A percentile compares a stretch with the other conserved stretches of the same genome.
phyloP scores from a whole-genome alignment of 192 early-diverging fungal genomes.

The Backusella luteola region DNA sequence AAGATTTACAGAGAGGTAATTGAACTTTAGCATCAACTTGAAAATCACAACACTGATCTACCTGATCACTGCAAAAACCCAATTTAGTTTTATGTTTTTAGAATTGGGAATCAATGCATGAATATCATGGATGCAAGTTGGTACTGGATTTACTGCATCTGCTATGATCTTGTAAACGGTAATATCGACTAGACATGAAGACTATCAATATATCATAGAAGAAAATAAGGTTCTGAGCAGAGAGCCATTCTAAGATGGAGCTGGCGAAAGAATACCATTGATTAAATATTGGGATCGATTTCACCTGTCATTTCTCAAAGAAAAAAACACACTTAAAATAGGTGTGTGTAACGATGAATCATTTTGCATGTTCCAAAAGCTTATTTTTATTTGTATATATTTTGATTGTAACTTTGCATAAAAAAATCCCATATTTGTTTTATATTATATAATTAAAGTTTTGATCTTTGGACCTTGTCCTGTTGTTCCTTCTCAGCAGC shows the following conservation, averaged over 20 bases:
- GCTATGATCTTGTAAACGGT: no score
- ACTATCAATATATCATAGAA: no score
- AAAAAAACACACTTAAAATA: not conserved
- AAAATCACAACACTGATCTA: not conserved
- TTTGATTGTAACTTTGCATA: no score
- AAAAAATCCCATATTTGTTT: not conserved
- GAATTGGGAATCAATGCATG: not conserved
- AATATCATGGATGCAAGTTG: not conserved
- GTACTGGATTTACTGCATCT: not conserved
- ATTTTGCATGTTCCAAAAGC: not conserved
- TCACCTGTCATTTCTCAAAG: not conserved
- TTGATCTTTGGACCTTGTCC: not conserved
- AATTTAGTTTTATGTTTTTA: no score
- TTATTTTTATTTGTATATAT: not conserved
- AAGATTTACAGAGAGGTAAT: not conserved
- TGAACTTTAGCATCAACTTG: not conserved
- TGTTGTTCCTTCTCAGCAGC: conserved; percentile 7
- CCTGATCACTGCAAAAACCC: not conserved
- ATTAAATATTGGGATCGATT: no score
- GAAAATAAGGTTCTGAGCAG: no score
- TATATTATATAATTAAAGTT: not conserved
- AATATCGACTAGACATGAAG: no score
- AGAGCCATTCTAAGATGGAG: no score
- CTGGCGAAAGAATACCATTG: no score
- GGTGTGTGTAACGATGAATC: no score